phyloP scores from a whole-genome alignment of 2,329 filamentous ascomycete genomes.

The Exserohilum rostratum region DNA sequence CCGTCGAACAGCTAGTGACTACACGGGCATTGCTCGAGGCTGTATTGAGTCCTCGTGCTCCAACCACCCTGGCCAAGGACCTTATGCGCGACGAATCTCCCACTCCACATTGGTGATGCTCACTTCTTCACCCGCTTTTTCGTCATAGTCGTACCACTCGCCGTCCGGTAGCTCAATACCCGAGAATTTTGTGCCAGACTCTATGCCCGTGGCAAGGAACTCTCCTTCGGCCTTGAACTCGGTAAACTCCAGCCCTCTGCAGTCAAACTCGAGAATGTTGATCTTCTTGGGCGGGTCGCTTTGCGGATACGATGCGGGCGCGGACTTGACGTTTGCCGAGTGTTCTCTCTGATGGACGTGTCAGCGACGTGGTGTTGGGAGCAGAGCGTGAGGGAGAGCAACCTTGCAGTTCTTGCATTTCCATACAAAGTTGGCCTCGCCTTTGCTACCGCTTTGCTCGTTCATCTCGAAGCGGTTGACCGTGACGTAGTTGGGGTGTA shows the following conservation, averaged over 20 bases:
- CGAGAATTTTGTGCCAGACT: constrained; percentile 81
- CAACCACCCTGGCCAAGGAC: too few relatives aligned
- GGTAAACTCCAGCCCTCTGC: constrained; percentile 87
- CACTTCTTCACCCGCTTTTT: constrained; percentile 89
- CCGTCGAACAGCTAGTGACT: too few relatives aligned
- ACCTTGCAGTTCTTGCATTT: constrained; percentile 98
- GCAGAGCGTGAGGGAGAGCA: constrained; percentile 23
- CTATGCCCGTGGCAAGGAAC: constrained; percentile 82
- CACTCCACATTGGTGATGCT: constrained; percentile 89
- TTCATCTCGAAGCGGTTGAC: constrained; percentile 89
- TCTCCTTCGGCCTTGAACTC: constrained; percentile 94
- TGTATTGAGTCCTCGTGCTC: too few relatives aligned
- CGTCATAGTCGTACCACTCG: constrained; percentile 98
- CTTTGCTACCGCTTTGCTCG: constrained; percentile 89
- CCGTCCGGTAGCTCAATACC: constrained; percentile 83
- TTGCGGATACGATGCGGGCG: constrained; percentile 74
- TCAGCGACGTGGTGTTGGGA: constrained; percentile 8
- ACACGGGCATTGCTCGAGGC: too few relatives aligned
- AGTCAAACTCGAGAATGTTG: constrained; percentile 90
- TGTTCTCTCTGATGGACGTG: constrained; percentile 70
- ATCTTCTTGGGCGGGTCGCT: constrained; percentile 74
- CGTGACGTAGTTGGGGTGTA: constrained; percentile 82
- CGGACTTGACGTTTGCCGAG: constrained; percentile 79
- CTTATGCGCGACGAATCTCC: constrained; percentile 77
- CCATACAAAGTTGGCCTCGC: constrained; percentile 99